Evolutionary conservation across 352 stramenopile species (phyloP), one percentile per base, ranked within the genome.

Genomic region (Elongisporangium undulatum): DNA sequence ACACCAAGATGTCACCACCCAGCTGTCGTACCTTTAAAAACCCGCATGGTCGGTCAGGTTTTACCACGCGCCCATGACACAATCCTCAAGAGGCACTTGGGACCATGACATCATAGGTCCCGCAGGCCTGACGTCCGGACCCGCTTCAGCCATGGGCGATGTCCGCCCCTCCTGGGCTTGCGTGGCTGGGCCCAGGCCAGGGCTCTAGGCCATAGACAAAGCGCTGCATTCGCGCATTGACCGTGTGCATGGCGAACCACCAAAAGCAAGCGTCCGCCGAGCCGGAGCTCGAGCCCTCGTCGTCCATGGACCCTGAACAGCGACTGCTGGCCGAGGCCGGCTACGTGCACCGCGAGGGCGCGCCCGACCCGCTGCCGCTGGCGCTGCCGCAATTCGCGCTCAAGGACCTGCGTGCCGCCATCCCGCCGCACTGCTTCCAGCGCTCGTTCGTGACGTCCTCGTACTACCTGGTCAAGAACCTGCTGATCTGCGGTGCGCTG

Each of bases 371-470:
- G 21, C 68, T 96, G 54, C 89, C 90, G 58, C 68, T 97, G 20
- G 81, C 87, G 5, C 56, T 89, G 56, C 89, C 88, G 58, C 74
- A 91, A 50, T 95, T 97, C 64, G 95, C 89, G 26, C 71, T 98
- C 60, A 87, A 88, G 51, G 87, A 97, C 39, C 64, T 98, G 34
- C 88, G 90, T n/a, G 85, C 82, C 23, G 90, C 90, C 51, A 96
- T 98, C 63, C 95, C 95, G 9, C 72, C 78, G 64, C 92, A 99
- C 74, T 99, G 96, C 78, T 99, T 99, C 67, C 76, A 99, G 71
- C 89, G 96, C 67, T 97, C 88, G 53, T 88, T 97, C 62, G 21
- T 96, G 52, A 90, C 74, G 58, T 98, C 93, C 51, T 90, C 97
- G 61, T 87, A 83, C 59, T 96, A 98, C 77, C 68, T 99, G 55